Evolutionary conservation across 2,329 filamentous ascomycete genomes (phyloP).

Genomic region (Fusarium tupiense): DNA sequence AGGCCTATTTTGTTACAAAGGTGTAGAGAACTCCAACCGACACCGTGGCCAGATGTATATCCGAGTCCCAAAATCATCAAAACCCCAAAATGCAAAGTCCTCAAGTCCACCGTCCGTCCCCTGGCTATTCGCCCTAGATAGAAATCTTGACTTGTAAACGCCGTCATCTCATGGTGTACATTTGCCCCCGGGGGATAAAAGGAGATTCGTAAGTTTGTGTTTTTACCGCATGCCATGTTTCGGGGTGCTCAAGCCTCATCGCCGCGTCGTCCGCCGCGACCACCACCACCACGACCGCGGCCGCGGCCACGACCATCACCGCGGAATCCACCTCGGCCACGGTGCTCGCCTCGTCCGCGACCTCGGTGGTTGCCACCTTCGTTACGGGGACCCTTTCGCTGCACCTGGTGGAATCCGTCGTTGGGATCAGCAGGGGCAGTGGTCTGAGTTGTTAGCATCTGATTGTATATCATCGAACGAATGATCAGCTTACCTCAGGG

Average conservation of each 20-base stretch:
- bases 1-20: constrained; percentile 44
- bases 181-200: constrained; percentile 46
- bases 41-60: constrained; percentile 42
- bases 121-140: constrained; percentile 40
- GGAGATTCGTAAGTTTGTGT: constrained; percentile 43
- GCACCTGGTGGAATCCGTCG: constrained; percentile 80
- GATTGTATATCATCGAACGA: neutral
- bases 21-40: constrained; percentile 42
- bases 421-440: constrained; percentile 55
- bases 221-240: constrained; percentile 40
- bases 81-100: constrained; percentile 46
- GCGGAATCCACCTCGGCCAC: constrained; percentile 63
- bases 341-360: constrained; percentile 59
- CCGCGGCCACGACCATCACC: constrained; percentile 58
- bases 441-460: constrained; percentile 37
- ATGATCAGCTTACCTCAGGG: constrained; percentile 59
- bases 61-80: constrained; percentile 45
- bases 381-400: constrained; percentile 66
- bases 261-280: constrained; percentile 50
- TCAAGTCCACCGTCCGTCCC: constrained; percentile 39
- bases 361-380: constrained; percentile 57
- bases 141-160: constrained; percentile 48
- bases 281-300: constrained; percentile 51
- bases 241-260: constrained; percentile 51
- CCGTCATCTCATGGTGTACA: constrained; percentile 55